These are phyloP conservation scores for Podila minutissima DNA, from an alignment of 192 early-diverging fungal genomes.

Conservation along the genomic window DNA sequence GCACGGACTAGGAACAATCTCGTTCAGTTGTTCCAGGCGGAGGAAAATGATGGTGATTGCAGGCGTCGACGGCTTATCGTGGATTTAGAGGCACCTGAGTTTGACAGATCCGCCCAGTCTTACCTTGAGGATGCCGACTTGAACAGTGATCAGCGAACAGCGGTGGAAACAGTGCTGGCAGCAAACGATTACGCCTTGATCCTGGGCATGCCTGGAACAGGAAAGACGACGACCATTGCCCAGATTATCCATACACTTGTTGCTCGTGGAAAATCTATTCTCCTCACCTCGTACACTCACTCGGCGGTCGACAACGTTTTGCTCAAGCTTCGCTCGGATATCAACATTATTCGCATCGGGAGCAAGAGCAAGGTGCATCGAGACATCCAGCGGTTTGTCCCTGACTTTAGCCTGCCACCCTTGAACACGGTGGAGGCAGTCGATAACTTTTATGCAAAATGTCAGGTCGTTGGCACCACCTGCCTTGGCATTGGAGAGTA, in stretches of 20 bases:
- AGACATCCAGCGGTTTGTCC: constrained; percentile 13
- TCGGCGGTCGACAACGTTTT: constrained; percentile 93
- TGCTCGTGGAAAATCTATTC: constrained; percentile 73
- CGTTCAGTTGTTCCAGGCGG: constrained; percentile 69
- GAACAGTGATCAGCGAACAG: constrained; percentile 78
- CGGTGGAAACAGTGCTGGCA: constrained; percentile 75
- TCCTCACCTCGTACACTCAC: constrained; percentile 93
- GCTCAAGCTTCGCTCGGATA: constrained; percentile 79
- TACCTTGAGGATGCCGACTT: constrained; percentile 50
- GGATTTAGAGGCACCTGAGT: constrained; percentile 77
- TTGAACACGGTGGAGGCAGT: constrained; percentile 71
- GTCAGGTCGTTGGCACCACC: constrained; percentile 85
- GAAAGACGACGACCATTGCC: constrained; percentile 93
- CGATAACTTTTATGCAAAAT: constrained; percentile 64
- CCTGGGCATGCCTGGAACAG: constrained; percentile 97
- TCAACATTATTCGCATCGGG: constrained; percentile 84
- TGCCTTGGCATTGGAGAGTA: constrained; percentile 89
- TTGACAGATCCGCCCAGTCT: constrained; percentile 31
- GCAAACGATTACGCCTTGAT: constrained; percentile 91
- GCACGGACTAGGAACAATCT: constrained; percentile 78
- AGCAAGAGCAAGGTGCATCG: constrained; percentile 61
- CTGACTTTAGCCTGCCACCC: constrained; percentile 28
- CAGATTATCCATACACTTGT: constrained; percentile 78
- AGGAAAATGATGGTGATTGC: constrained; percentile 56
- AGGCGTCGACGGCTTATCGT: constrained; percentile 80